These are phyloP conservation scores for Massariosphaeria phaeospora DNA, from an alignment of 495 filamentous ascomycete genomes.

Conservation along the genomic window DNA sequence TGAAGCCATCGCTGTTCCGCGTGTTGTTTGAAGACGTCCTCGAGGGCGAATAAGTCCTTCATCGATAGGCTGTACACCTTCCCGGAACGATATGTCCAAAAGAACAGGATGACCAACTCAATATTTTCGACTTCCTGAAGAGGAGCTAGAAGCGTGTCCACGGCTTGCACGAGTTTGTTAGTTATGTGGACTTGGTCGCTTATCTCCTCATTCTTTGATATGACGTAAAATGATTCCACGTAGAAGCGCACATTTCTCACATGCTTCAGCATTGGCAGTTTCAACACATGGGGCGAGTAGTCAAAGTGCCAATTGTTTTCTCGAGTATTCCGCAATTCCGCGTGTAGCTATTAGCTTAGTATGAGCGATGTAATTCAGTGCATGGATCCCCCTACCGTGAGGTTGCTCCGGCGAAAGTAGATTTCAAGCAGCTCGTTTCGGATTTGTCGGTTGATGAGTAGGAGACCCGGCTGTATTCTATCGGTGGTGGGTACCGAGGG, in stretches of 20 bases:
- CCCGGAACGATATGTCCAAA: slow-evolving; percentile 21
- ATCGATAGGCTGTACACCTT: slow-evolving; percentile 21
- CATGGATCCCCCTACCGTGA: no score
- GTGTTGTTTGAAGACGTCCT: slow-evolving; percentile 29
- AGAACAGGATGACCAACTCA: slow-evolving; percentile 19
- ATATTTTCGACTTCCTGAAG: slow-evolving; percentile 16
- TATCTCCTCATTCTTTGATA: slow-evolving; percentile 13
- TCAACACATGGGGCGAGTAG: slow-evolving; percentile 17
- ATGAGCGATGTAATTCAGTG: no score
- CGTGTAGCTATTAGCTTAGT: no score
- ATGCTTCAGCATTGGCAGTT: slow-evolving; percentile 19
- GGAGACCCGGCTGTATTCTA: slow-evolving; percentile 15
- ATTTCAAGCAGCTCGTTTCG: slow-evolving; percentile 17
- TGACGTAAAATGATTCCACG: slow-evolving; percentile 23
- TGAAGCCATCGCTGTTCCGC: slow-evolving; percentile 20
- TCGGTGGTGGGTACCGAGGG: slow-evolving; percentile 1
- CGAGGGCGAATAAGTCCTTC: slow-evolving; percentile 25
- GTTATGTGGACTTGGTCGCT: slow-evolving; percentile 23
- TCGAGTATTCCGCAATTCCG: slow-evolving; percentile 16
- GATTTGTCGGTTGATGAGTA: slow-evolving; percentile 21
- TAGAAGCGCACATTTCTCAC: slow-evolving; percentile 24
- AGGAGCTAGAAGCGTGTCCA: slow-evolving; percentile 20
- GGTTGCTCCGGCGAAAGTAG: slow-evolving; percentile 12
- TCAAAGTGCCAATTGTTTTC: slow-evolving; percentile 25
- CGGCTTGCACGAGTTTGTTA: slow-evolving; percentile 15